Conservation (phyloP, 169 alveolate species). For the Eimeria necatrix region DNA sequence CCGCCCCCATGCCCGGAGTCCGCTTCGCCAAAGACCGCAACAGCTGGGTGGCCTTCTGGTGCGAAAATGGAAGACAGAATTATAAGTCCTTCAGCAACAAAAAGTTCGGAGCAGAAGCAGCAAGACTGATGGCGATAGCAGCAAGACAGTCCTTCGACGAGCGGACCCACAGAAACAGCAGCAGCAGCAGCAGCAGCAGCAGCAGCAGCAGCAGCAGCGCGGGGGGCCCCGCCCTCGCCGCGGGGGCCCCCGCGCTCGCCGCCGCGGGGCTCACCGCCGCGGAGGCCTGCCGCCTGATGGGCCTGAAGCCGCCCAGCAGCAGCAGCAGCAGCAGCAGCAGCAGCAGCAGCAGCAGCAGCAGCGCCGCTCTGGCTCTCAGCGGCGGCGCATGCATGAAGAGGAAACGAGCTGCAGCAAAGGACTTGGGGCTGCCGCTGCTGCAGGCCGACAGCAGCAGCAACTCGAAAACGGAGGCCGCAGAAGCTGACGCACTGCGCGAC, state of each 20-base stretch:
- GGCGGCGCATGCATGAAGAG: too few species aligned
- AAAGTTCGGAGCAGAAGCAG: slow-evolving; percentile 76
- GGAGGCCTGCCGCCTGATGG: not conserved
- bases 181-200: not conserved
- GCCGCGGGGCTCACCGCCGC: not conserved
- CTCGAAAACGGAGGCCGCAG: too few species aligned
- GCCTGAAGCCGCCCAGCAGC: not conserved
- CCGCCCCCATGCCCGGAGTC: slow-evolving; percentile 78
- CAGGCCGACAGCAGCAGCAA: too few species aligned
- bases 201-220: not conserved
- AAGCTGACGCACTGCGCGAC: too few species aligned
- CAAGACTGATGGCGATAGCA: slow-evolving; percentile 73
- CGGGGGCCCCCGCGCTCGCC: not conserved
- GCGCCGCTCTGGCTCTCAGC: too few species aligned
- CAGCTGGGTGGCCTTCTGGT: slow-evolving; percentile 81
- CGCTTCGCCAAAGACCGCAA: slow-evolving; percentile 78
- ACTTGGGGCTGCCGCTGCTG: too few species aligned
- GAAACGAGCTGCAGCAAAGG: too few species aligned
- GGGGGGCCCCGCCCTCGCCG: not conserved
- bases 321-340: not conserved
- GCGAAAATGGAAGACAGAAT: slow-evolving; percentile 75
- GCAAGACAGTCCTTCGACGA: slow-evolving; percentile 78
- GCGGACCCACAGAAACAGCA: slow-evolving; percentile 5
- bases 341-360: too few species aligned
- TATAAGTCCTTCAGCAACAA: slow-evolving; percentile 79